These are phyloP conservation scores for Vinca major DNA, from an alignment of 305 asterid genomes.

Conservation along the genomic window DNA sequence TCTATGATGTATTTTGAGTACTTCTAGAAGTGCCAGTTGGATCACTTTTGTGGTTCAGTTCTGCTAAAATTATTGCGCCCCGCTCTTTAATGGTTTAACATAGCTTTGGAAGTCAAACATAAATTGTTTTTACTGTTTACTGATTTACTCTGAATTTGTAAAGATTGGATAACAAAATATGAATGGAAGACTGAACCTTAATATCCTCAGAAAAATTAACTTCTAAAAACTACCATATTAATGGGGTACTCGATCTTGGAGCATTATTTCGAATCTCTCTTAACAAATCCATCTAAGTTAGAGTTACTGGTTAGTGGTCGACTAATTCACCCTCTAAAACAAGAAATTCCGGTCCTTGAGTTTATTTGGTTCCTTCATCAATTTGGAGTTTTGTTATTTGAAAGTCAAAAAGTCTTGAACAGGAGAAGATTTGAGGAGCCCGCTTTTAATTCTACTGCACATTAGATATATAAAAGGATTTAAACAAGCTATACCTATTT, in stretches of 20 bases:
- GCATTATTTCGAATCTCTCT: not conserved
- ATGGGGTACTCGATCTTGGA: not conserved
- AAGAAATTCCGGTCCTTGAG: not conserved
- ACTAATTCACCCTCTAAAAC: not conserved
- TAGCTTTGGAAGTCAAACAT: not conserved
- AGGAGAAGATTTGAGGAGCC: not conserved
- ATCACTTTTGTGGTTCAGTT: not conserved
- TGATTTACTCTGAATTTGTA: not conserved
- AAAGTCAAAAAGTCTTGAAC: not conserved
- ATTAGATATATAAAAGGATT: not conserved
- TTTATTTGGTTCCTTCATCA: not conserved
- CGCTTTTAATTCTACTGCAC: not conserved
- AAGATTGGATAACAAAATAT: not conserved
- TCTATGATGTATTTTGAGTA: not conserved
- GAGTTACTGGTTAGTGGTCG: not conserved
- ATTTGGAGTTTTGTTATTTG: not conserved
- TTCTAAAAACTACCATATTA: not conserved
- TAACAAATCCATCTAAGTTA: not conserved
- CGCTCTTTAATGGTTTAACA: not conserved
- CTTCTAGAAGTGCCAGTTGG: not conserved
- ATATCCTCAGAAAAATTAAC: not conserved
- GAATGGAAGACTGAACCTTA: not conserved
- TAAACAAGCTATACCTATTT: not conserved
- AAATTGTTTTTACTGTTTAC: not conserved
- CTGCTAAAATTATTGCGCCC: not conserved